Evolutionary conservation across 148 eudicot genomes (phyloP), one percentile per base, ranked within the genome.

Genomic region (Selenicereus undatus): DNA sequence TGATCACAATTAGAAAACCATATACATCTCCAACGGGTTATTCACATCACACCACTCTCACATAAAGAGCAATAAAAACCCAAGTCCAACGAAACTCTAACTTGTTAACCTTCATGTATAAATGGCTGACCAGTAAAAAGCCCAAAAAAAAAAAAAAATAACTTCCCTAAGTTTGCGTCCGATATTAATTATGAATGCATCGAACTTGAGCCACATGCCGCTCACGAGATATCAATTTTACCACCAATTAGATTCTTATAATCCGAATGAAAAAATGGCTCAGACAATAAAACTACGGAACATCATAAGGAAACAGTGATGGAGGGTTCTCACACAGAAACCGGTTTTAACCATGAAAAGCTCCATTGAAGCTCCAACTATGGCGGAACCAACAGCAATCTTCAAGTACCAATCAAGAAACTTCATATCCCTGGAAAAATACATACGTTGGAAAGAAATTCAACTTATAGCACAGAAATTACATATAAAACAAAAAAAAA

Each of bases 341-440:
- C 97, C 95, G 76, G 97, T 89, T 85, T 91, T 93, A 82, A 95
- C 89, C 98, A 95, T 95, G 90, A 95, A 94, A 56, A 90, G 58
- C 89, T 95, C 98, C 98, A 95, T 93, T 36, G 93, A 90, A 73
- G 92, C 98, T 78, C 98, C 98, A 71, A 93, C 83, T 50, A 89
- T 39, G 42, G 95, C 95, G 11, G 93, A 84, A 29, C 82, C 93
- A 74, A 85, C 60, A 3, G 89, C 90, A 70, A 95, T 89, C 92
- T 95, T 95, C 87, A 91, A 51, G 78, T 95, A 93, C 98, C 98
- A 95, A 83, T 86, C 94, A 78, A 86, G 60, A 80, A 88, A 95
- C 86, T 90, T 94, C 97, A 95, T 94, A 78, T 78, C 60, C 54
- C 48, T 48, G 27, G 36, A 29, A 66, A 65, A 26, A 66, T 26